phyloP scores from a whole-genome alignment of 176 grass and related monocot species.

The Raddia guianensis region DNA sequence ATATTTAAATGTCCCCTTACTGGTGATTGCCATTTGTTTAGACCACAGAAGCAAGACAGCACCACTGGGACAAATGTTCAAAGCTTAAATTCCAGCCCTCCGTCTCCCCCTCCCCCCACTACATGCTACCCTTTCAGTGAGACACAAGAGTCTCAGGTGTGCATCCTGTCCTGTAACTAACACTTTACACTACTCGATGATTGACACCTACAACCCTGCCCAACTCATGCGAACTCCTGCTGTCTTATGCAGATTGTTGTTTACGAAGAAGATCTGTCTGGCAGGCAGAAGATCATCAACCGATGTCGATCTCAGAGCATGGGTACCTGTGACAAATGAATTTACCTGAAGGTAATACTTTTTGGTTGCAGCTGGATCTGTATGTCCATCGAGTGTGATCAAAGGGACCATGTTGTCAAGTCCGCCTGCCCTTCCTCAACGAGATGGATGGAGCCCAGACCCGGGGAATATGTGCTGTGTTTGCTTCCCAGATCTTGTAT shows the following conservation, averaged over 20 bases:
- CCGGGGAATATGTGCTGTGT: slow-evolving; percentile 1
- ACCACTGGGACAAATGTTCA: slow-evolving; percentile 26
- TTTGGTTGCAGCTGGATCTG: slow-evolving; percentile 18
- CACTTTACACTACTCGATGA: neutral
- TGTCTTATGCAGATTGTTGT: slow-evolving; percentile 55
- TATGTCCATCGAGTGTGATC: neutral
- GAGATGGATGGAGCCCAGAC: slow-evolving; percentile 6
- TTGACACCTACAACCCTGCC: neutral
- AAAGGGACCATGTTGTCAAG: neutral
- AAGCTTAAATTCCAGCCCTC: slow-evolving; percentile 22
- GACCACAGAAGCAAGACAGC: slow-evolving; percentile 56
- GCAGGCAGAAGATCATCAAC: slow-evolving; percentile 94
- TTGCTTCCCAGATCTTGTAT: slow-evolving; percentile 20
- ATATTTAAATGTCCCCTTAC: slow-evolving; percentile 10
- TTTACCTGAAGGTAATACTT: neutral
- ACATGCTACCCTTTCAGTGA: slow-evolving; percentile 78
- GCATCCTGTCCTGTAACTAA: slow-evolving; percentile 22
- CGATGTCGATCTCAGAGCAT: slow-evolving; percentile 73
- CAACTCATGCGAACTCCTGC: neutral
- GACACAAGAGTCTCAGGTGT: slow-evolving; percentile 90
- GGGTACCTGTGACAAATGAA: slow-evolving; percentile 48
- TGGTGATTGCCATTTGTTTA: slow-evolving; percentile 34
- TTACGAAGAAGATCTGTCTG: slow-evolving; percentile 88
- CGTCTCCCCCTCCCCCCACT: slow-evolving; percentile 23
- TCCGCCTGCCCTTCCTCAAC: neutral